These are phyloP conservation scores for Blastobotrys petasosporus DNA, from an alignment of 1,139 yeast genomes.

Conservation along the genomic window DNA sequence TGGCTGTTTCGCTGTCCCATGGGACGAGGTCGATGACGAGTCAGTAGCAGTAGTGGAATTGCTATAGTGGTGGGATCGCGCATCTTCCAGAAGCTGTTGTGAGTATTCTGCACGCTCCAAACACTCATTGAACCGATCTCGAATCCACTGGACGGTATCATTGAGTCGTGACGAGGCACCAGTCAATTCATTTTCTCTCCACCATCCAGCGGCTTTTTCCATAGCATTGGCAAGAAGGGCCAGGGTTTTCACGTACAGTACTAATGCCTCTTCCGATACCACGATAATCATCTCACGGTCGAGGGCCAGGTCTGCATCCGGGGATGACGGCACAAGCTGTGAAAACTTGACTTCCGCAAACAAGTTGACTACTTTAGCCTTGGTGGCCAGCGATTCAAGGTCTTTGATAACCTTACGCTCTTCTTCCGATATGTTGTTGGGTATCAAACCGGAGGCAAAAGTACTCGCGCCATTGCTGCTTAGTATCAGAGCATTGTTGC, in stretches of 20 bases:
- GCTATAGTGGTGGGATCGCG: slow-evolving; percentile 12
- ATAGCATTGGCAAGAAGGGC: slow-evolving; percentile 80
- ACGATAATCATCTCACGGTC: slow-evolving; percentile 55
- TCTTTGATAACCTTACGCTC: slow-evolving; percentile 41
- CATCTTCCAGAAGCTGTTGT: slow-evolving; percentile 36
- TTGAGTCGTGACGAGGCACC: slow-evolving; percentile 50
- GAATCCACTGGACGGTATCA: slow-evolving; percentile 85
- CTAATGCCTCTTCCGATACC: slow-evolving; percentile 82
- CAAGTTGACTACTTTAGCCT: slow-evolving; percentile 80
- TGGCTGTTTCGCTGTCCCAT: slow-evolving; percentile 1
- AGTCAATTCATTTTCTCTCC: slow-evolving; percentile 50
- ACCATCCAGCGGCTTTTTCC: slow-evolving; percentile 82
- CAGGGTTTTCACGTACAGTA: slow-evolving; percentile 74
- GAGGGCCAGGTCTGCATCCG: slow-evolving; percentile 40
- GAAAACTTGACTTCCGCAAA: slow-evolving; percentile 89
- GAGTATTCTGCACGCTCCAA: slow-evolving; percentile 83
- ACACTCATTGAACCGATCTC: slow-evolving; percentile 83
- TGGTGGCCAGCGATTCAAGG: slow-evolving; percentile 75
- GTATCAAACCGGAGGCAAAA: background rate
- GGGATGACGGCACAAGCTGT: slow-evolving; percentile 64
- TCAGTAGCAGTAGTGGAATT: background rate
- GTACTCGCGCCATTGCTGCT: background rate
- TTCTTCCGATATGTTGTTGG: slow-evolving; percentile 21
- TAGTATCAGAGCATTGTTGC: slow-evolving; percentile 2
- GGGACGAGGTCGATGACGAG: background rate